These are phyloP conservation scores for Orbilia oligospora DNA, from an alignment of 2,329 filamentous ascomycete species.

Conservation along the genomic window DNA sequence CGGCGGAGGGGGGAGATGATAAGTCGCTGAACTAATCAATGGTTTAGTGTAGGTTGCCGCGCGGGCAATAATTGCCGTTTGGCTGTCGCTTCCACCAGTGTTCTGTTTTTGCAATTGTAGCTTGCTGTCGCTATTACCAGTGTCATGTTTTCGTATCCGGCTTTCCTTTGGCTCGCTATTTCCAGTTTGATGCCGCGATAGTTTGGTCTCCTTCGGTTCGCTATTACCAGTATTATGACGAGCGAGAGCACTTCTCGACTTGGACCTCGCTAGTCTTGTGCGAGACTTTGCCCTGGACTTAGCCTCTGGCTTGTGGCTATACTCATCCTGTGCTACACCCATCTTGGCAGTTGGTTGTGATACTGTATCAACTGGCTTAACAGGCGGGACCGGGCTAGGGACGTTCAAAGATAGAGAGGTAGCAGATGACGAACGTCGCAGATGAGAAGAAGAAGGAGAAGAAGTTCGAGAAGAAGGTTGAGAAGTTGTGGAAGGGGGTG, in stretches of 20 bases:
- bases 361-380: conserved; percentile 49
- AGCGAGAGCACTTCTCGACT: conserved; percentile 54
- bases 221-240: conserved; percentile 59
- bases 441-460: conserved; percentile 48
- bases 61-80: conserved; percentile 56
- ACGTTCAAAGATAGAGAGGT: conserved; percentile 43
- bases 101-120: conserved; percentile 53
- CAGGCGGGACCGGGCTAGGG: conserved; percentile 30
- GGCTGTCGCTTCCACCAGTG: conserved; percentile 58
- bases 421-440: conserved; percentile 59
- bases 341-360: conserved; percentile 50
- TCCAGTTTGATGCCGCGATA: conserved; percentile 58
- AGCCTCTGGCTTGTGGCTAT: conserved; percentile 48
- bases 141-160: conserved; percentile 59
- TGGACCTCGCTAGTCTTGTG: conserved; percentile 54
- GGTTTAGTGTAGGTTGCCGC: conserved; percentile 59
- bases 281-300: conserved; percentile 57
- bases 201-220: conserved; percentile 55
- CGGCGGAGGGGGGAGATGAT: conserved; percentile 59
- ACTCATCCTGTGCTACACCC: conserved; percentile 60
- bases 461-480: conserved; percentile 58
- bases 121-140: conserved; percentile 58
- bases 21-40: conserved; percentile 53
- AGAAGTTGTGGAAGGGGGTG: conserved; percentile 49
- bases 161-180: conserved; percentile 59